Base-by-base conservation (phyloP, 805 yeast species). In the Wickerhamiella alocasiicola region DNA sequence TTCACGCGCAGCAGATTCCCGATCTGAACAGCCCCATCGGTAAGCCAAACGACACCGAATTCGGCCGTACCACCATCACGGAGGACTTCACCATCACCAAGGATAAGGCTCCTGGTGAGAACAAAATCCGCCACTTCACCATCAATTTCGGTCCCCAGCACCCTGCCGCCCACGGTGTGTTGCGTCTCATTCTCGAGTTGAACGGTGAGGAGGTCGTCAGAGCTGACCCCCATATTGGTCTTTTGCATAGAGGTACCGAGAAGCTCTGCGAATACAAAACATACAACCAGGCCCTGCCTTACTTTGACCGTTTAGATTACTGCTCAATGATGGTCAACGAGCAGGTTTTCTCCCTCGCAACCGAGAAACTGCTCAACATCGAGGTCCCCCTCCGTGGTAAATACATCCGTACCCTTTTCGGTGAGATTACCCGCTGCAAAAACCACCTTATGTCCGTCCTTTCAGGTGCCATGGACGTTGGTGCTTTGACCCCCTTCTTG, bases 101-200 rank as follows among this genome's bases (percentile, higher is more conserved):
- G 31, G 51, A 47, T 45, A 31, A 37, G 32, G 51, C 44, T 35
- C 50, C 51, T 31, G 49, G 45, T 34, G 59, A 57, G 45, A 49
- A 50, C 44, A 70, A 81, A 59, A 76, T 82, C 56, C 76, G 94
- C 61, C 93, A 81, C 58, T 83, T 82, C 67, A 82, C 94, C 37
- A 76, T 83, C 58, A 83, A 83, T 50, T 82, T 82, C 58, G 94
- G 94, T 27, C 94, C 94, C 36, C 94, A 82, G 65, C 94, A 82
- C 66, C 94, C 94, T 18, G 94, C 94, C 47, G 94, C 94, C 21
- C 94, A 82, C 66, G 94, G 94, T 51, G 94, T 82, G 62, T 67
- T 82, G 66, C 73, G 94, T 59, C 68, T 82, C 61, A 83, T 82
- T 61, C 66, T 82, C 55, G 94, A 82, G 64, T 71, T 82, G 46